Base-by-base conservation (phyloP, 2,329 filamentous ascomycete genomes). In the Chaetothyriales sp. region DNA sequence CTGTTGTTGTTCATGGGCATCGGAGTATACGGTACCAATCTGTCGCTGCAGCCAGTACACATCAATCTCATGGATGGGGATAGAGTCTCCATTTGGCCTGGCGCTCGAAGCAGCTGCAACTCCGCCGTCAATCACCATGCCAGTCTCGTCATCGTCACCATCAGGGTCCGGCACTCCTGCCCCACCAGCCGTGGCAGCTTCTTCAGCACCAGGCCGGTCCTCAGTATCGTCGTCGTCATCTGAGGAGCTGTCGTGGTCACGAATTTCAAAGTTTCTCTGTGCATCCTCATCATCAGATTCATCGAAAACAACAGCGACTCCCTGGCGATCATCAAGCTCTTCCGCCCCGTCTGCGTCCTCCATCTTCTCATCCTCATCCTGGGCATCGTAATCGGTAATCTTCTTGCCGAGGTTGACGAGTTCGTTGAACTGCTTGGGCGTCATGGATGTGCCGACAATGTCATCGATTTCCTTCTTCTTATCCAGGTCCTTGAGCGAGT, bases 401-500 rank as follows among this genome's bases (percentile, higher is more conserved):
- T 98, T 98, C 73, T 98, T 98, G 57, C 89, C 87, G 44, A 98
- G 72, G 64, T 95, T 98, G 50, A 96, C 82, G 58, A 98, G 71
- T 70, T 96, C 90, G 64, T 96, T 96, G 72, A 96, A 98, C 65
- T 95, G 83, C 64, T 95, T 94, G 1, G 86, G 79, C 47, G 76
- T 82, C 72, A 95, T 78, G 0, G 81, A 80, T 36, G 77, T 77
- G n/a, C 90, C 92, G 43, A 98, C 68, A 53, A 96, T 80, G 57
- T 96, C 92, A 61, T 98, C 92, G 44, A 96, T 80, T 65, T 95
- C 88, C 69, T 89, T 95, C 73, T 98, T 98, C 74, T 93, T 95
- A 66, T 98, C 92, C 53, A 94, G 86, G 65, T 98, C 92, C 67
- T 96, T 96, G 71, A 95, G 73, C 56, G 89, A 84, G 56, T 95